These are phyloP conservation scores for Globisporangium perplexum DNA, from an alignment of 352 stramenopile genomes.

Conservation along the genomic window DNA sequence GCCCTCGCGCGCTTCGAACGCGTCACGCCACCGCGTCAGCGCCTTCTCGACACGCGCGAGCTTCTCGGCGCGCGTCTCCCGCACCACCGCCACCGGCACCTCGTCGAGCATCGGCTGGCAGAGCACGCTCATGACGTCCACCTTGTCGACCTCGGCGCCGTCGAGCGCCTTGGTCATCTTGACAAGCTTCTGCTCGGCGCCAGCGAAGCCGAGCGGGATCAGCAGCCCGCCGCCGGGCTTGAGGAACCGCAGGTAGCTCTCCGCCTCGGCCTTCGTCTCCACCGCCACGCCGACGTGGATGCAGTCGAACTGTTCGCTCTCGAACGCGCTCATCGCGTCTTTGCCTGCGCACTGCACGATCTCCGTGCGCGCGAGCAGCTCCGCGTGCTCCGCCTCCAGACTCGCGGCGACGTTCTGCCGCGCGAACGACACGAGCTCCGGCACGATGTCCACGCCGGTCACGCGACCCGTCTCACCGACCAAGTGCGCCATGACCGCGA, in stretches of 20 bases:
- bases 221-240: constrained; percentile 67
- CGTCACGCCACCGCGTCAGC: constrained; percentile 58
- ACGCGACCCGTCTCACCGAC: constrained; percentile 49
- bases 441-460: constrained; percentile 74
- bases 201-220: constrained; percentile 52
- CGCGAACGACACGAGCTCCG: constrained; percentile 64
- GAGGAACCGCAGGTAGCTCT: constrained; percentile 59
- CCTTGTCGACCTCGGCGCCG: constrained; percentile 43
- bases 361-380: constrained; percentile 27
- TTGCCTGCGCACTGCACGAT: constrained; percentile 44
- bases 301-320: constrained; percentile 43
- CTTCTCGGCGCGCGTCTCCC: constrained; percentile 56
- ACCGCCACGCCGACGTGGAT: constrained; percentile 81
- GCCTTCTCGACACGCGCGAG: constrained; percentile 46
- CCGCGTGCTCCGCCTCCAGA: constrained; percentile 21
- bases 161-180: constrained; percentile 73
- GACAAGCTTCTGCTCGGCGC: constrained; percentile 73
- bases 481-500: constrained; percentile 72
- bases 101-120: constrained; percentile 76
- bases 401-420: constrained; percentile 49
- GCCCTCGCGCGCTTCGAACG: constrained; percentile 46
- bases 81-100: constrained; percentile 34
- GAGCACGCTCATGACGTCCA: constrained; percentile 80
- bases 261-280: constrained; percentile 64
- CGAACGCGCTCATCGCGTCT: constrained; percentile 23